phyloP scores from a whole-genome alignment of 495 filamentous ascomycete species.

The Trichoderma parareesei region DNA sequence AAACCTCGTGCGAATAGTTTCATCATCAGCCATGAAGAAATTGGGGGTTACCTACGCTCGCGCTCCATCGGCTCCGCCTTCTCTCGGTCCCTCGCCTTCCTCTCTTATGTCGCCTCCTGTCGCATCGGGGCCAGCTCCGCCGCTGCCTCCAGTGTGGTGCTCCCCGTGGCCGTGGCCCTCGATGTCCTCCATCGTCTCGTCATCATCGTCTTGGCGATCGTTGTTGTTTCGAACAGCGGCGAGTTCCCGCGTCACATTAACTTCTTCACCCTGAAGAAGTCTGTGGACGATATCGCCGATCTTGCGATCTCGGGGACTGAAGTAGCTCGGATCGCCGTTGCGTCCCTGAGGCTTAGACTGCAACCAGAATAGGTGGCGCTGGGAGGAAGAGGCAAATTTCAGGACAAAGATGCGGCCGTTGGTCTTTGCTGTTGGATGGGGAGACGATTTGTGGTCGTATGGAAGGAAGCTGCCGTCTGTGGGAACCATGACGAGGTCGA shows the following conservation, averaged over 20 bases:
- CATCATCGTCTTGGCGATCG: slow-evolving; percentile 60
- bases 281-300: slow-evolving; percentile 78
- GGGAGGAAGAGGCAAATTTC: slow-evolving; percentile 89
- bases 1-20: background rate
- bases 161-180: slow-evolving; percentile 54
- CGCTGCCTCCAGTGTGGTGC: slow-evolving; percentile 53
- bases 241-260: slow-evolving; percentile 73
- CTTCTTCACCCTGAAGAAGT: slow-evolving; percentile 81
- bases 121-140: slow-evolving; percentile 75
- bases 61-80: slow-evolving; percentile 91
- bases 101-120: slow-evolving; percentile 85
- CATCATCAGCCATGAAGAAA: slow-evolving; percentile 25
- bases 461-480: slow-evolving; percentile 76
- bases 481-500: slow-evolving; percentile 88
- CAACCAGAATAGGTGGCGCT: slow-evolving; percentile 91
- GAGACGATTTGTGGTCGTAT: slow-evolving; percentile 50
- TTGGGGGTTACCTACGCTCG: slow-evolving; percentile 86
- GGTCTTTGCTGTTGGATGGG: slow-evolving; percentile 50
- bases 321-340: slow-evolving; percentile 62
- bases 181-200: slow-evolving; percentile 80
- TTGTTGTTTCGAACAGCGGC: slow-evolving; percentile 50
- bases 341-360: slow-evolving; percentile 79
- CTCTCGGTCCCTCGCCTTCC: slow-evolving; percentile 78
- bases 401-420: slow-evolving; percentile 88
- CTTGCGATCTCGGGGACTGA: slow-evolving; percentile 71